phyloP scores from a whole-genome alignment of 345 rosid genomes.

The Nasturtium officinale region DNA sequence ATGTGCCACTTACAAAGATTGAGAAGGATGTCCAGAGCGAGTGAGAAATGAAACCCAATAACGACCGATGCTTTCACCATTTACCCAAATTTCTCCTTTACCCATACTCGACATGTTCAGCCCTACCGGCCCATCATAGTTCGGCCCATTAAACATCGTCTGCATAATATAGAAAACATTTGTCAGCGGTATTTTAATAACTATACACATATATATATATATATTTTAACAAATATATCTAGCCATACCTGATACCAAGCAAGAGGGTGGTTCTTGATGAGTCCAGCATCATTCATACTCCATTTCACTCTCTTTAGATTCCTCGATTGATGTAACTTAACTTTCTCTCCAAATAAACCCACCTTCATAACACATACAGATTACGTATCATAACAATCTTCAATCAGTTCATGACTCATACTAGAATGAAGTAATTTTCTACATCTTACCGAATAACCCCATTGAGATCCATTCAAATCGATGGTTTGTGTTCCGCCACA shows the following conservation, averaged over 20 bases:
- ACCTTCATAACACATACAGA: slow-evolving; percentile 46
- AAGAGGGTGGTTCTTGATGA: slow-evolving; percentile 51
- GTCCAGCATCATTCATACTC: slow-evolving; percentile 44
- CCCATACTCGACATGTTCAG: slow-evolving; percentile 72
- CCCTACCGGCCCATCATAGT: slow-evolving; percentile 56
- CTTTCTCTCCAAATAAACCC: slow-evolving; percentile 71
- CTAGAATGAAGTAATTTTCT: neutral
- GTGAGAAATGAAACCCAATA: slow-evolving; percentile 81
- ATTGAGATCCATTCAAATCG: slow-evolving; percentile 52
- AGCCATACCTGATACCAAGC: slow-evolving; percentile 83
- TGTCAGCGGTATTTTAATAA: neutral
- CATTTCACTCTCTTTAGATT: slow-evolving; percentile 52
- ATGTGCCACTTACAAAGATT: slow-evolving; percentile 54
- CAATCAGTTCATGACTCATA: neutral
- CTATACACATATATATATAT: no score
- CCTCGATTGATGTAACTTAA: slow-evolving; percentile 46
- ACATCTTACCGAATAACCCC: slow-evolving; percentile 77
- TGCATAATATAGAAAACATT: slow-evolving; percentile 18
- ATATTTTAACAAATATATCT: neutral
- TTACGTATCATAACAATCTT: slow-evolving; percentile 15
- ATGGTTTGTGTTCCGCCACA: slow-evolving; percentile 40
- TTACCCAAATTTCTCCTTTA: slow-evolving; percentile 88
- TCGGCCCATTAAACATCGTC: slow-evolving; percentile 67
- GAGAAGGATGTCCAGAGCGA: slow-evolving; percentile 64
- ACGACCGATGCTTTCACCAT: slow-evolving; percentile 83